Evolutionary conservation across 2,329 filamentous ascomycete species (phyloP), one percentile per base, ranked within the genome.

Genomic region (Dothidotthia symphoricarpi): DNA sequence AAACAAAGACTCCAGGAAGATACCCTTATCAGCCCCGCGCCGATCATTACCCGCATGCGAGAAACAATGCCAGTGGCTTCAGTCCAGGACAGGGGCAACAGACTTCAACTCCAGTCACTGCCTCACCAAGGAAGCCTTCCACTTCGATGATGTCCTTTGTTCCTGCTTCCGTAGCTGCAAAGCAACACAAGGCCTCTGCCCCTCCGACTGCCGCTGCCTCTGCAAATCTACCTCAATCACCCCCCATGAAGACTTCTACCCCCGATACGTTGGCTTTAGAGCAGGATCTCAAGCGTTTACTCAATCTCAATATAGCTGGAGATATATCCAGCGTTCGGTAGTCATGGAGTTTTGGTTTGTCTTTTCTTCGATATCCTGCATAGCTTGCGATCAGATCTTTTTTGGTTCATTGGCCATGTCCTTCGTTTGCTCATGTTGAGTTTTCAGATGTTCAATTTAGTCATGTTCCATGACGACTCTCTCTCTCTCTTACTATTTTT

Each of bases 211-310:
- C 48, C 12, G 37, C 47, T 26, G 27, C 43, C 24, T 41, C 54
- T 28, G 44, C 19, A 22, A 5, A 22, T 6, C 9, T 9, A 22
- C 19, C 19, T 9, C 19, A 22, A 22, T 9, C 19, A 22, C 9
- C 19, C 9, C 19, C 9, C 19, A 22, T 47, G 24, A 49, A 46
- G 32, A 45, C 36, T 26, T 42, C 50, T 6, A 37, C 47, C 12
- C 32, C 49, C 25, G 46, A 61, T 38, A 51, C 51, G 6, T 45
- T 52, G 39, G 47, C 60, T 46, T 45, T 66, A 36, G 62, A 64
- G 49, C 55, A 64, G 49, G 54, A 66, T 39, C 49, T 66, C 31
- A 66, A 64, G 48, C 61, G 61, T 17, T 44, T 66, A 49, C 59
- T 66, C 34, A 66, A 66, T 38, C 41, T 66, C 16, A 54, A 53